Base-by-base conservation (phyloP, 345 rosid species). In the Eucalyptus pauciflora region DNA sequence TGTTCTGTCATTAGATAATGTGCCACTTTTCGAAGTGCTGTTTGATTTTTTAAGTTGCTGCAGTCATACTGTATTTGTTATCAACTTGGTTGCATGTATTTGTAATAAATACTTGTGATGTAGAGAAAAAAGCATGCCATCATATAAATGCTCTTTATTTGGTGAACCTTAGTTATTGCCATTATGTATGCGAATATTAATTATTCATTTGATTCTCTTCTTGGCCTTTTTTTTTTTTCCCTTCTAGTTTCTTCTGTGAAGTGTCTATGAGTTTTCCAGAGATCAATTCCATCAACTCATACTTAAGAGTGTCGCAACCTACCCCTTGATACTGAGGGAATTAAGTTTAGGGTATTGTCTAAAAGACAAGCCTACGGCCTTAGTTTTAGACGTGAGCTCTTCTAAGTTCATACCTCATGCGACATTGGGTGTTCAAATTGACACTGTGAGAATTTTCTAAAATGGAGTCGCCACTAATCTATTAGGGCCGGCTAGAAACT, bases 391-490 rank as follows among this genome's bases (percentile, higher is more conserved):
- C 0, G 4, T 51, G 54, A 51, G 7, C 54, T 51, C 54, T 51
- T 0, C 54, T 51, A 16, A 16, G 20, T 51, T 51, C 8, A 51
- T 51, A 16, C 20, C 20, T 6, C 3, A 0, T 0, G 54, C 0
- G 20, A 16, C 1, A 51, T 51, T 51, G 8, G 20, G 54, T 51
- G 4, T 51, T 51, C 54, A 6, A 16, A 51, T 51, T 51, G 54
- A 51, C 1, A 51, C 1, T 16, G 0, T 51, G 54, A 51, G 8
- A 16, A 51, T 51, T 51, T 51, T 51, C 1, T 16, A 15, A 51
- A 51, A 51, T 0, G 8, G 8, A 51, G 54, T 51, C 20, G 0
- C 20, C 54, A 51, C 20, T 51, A 51, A 1, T 51, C 2, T 51
- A 51, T 2, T 16, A 16, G 20, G 1, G 8, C 8, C 3, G 54